Percentiles rank a stretch among this genome's conserved stretches.
Evolutionary conservation across 1,139 yeast species (phyloP).

Genomic region (Geotrichum restrictum): DNA sequence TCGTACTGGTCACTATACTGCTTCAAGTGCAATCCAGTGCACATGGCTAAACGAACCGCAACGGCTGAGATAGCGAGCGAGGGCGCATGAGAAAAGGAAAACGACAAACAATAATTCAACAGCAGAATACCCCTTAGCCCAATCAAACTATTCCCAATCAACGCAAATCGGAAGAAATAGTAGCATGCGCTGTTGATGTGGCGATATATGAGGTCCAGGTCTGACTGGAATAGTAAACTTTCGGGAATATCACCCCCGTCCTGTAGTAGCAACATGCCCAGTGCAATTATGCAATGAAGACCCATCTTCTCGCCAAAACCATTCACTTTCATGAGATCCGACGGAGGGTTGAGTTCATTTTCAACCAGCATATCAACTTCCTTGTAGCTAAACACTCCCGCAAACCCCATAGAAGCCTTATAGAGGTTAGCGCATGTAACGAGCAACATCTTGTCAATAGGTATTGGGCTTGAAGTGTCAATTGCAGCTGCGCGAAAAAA

Average conservation of each 20-base stretch:
- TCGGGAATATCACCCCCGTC: neutral
- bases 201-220: neutral
- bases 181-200: constrained; percentile 24
- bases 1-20: constrained; percentile 47
- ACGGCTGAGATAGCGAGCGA: constrained; percentile 48
- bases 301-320: constrained; percentile 30
- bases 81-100: constrained; percentile 40
- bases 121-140: constrained; percentile 27
- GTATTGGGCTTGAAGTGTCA: neutral
- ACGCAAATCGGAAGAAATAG: constrained; percentile 24
- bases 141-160: constrained; percentile 25
- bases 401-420: neutral
- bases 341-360: constrained; percentile 20
- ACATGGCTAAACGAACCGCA: constrained; percentile 59
- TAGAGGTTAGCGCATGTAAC: neutral
- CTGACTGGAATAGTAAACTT: neutral
- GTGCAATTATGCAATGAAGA: constrained; percentile 25
- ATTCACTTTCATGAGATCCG: constrained; percentile 15
- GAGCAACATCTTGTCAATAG: neutral
- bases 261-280: constrained; percentile 13
- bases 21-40: constrained; percentile 60
- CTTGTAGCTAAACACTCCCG: constrained; percentile 20
- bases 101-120: constrained; percentile 25
- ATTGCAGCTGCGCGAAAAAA: constrained; percentile 1
- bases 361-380: constrained; percentile 26